A percentile compares a stretch with the other conserved stretches of the same genome.
Evolutionary conservation across 352 stramenopile genomes (phyloP).

Genomic region (Globisporangium mamillatum): DNA sequence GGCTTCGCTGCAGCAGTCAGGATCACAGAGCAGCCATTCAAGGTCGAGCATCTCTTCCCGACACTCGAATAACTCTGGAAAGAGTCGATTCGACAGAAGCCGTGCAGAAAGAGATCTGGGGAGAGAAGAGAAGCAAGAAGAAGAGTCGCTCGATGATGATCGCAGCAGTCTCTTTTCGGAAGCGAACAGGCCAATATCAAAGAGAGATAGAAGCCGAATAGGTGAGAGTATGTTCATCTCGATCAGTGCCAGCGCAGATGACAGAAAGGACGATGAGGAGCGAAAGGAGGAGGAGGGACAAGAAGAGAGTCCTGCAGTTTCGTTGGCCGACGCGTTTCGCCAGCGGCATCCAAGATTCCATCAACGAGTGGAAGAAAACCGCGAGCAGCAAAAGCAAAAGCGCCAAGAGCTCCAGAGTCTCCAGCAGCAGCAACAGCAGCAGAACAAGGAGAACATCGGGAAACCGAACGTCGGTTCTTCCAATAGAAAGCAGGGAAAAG

Average conservation of each 20-base stretch:
- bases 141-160: constrained; percentile 7
- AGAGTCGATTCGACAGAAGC: neutral
- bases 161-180: constrained; percentile 13
- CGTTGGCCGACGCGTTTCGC: constrained; percentile 62
- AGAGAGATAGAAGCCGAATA: neutral
- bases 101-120: neutral
- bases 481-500: neutral
- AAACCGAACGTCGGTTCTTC: neutral
- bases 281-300: neutral
- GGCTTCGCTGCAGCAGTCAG: neutral
- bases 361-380: constrained; percentile 22
- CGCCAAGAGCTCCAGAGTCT: constrained; percentile 21
- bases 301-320: constrained; percentile 13
- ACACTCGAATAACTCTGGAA: neutral
- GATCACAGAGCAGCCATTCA: neutral
- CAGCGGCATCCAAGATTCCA: constrained; percentile 55
- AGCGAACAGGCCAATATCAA: neutral
- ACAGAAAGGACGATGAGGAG: constrained; percentile 4
- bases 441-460: constrained; percentile 12
- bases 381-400: constrained; percentile 32
- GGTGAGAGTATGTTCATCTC: constrained; percentile 11
- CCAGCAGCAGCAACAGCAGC: constrained; percentile 14
- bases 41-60: constrained; percentile 8
- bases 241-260: neutral
- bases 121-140: constrained; percentile 30